Evolutionary conservation across 2,329 filamentous ascomycete genomes (phyloP), one percentile per base, ranked within the genome.

Genomic region (Ophiocordyceps camponoti-leonardi): DNA sequence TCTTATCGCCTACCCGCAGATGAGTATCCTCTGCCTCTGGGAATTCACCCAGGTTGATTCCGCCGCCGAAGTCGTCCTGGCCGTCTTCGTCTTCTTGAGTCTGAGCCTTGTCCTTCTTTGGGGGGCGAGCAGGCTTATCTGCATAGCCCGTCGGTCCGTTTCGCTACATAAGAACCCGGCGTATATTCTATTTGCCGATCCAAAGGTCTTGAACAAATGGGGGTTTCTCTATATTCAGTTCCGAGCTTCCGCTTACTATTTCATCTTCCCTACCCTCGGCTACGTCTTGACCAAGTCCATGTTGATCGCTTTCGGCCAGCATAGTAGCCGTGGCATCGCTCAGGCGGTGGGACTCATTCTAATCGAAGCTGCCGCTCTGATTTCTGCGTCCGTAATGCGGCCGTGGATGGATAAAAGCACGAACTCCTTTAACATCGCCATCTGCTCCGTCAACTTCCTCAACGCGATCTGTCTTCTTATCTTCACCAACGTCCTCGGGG

Each of bases 401-500:
- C 90, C 90, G 18, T 96, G 86, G 83, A 96, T 96, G 90, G 90
- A 95, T 72, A 94, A 94, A 77, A 90, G 88, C 68, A 94, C 86
- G 49, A 96, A 95, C 64, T 81, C 81, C 42, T 94, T 94, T 73
- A 95, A 95, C 67, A 94, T 96, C 57, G 77, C 86, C 49, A 95
- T 95, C 56, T 83, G 79, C 50, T 82, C 78, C 41, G 72, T 94
- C 64, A 95, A 94, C 70, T 94, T 95, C 62, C 61, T 95, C 56
- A 94, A 92, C 64, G 75, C 82, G 46, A 80, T 95, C 60, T 93
- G 93, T 69, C 68, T 95, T 31, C 71, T 96, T 46, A 77, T 95
- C 54, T 94, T 94, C 67, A 86, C 86, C 22, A 75, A 83, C 49
- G 77, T 94, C 42, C 94, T 95, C 64, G 79, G 82, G 51, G 81